These are phyloP conservation scores for Colletotrichum falcatum DNA, from an alignment of 2,329 filamentous ascomycete genomes.

Conservation along the genomic window DNA sequence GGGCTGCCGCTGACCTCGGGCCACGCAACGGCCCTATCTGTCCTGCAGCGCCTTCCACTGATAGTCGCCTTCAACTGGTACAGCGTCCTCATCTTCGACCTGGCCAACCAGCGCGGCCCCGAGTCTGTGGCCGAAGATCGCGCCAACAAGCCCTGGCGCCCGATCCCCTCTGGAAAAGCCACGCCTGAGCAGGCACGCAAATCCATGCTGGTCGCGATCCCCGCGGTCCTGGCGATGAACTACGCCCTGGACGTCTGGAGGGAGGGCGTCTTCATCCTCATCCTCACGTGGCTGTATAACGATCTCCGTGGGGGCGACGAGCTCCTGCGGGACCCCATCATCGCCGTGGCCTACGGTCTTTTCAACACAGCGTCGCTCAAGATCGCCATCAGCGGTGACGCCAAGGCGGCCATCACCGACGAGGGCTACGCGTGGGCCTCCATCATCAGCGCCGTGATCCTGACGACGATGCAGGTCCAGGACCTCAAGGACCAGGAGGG, in stretches of 20 bases:
- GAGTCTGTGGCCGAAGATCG: conserved; percentile 46
- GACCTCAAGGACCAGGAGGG: conserved; percentile 46
- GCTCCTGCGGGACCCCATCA: conserved; percentile 46
- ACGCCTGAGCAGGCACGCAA: conserved; percentile 45
- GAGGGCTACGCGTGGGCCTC: conserved; percentile 43
- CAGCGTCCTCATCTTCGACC: conserved; percentile 46
- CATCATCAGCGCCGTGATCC: conserved; percentile 43
- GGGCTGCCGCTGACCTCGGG: conserved; percentile 30
- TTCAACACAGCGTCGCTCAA: conserved; percentile 48
- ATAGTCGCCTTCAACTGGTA: conserved; percentile 46
- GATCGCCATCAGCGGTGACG: conserved; percentile 36
- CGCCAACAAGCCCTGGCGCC: conserved; percentile 50
- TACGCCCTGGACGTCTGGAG: conserved; percentile 40
- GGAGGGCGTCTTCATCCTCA: conserved; percentile 45
- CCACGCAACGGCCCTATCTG: conserved; percentile 15
- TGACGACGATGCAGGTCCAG: conserved; percentile 48
- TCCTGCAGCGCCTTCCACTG: conserved; percentile 26
- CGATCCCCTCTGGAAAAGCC: conserved; percentile 45
- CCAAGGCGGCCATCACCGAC: conserved; percentile 20
- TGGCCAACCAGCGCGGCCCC: conserved; percentile 47
- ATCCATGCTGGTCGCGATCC: conserved; percentile 45
- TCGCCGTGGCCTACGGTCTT: conserved; percentile 45
- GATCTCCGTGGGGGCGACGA: conserved; percentile 46
- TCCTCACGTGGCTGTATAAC: conserved; percentile 49
- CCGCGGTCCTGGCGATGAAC: conserved; percentile 42